Conservation (phyloP, 495 filamentous ascomycete species). For the Penicillium robsamsonii region DNA sequence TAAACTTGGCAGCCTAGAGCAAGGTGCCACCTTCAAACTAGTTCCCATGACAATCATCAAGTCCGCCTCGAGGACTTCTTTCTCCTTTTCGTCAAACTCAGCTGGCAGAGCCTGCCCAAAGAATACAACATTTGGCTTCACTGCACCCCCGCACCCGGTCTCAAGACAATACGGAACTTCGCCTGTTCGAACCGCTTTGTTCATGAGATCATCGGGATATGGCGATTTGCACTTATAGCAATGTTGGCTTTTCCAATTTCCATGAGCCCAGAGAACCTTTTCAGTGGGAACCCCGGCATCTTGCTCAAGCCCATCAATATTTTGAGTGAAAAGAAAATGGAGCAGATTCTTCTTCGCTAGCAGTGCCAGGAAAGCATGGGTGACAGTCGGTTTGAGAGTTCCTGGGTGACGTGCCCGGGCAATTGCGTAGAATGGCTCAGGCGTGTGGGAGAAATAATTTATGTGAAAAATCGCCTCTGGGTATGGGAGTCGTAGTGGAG, state of each 20-base stretch:
- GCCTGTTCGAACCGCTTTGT: slow-evolving; percentile 54
- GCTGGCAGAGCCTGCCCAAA: slow-evolving; percentile 78
- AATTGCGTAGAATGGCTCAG: slow-evolving; percentile 80
- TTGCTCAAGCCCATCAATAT: slow-evolving; percentile 85
- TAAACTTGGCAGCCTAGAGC: slow-evolving; percentile 64
- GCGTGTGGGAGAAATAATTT: slow-evolving; percentile 72
- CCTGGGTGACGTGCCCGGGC: slow-evolving; percentile 82
- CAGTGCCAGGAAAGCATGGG: slow-evolving; percentile 69
- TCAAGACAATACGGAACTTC: slow-evolving; percentile 64
- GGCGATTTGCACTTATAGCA: slow-evolving; percentile 72
- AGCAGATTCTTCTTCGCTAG: slow-evolving; percentile 69
- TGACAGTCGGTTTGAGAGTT: slow-evolving; percentile 71
- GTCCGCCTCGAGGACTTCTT: slow-evolving; percentile 59
- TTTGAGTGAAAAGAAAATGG: slow-evolving; percentile 83
- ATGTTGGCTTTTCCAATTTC: slow-evolving; percentile 76
- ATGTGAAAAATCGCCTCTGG: slow-evolving; percentile 74
- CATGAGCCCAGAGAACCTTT: slow-evolving; percentile 79
- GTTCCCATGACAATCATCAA: slow-evolving; percentile 85
- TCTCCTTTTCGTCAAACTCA: slow-evolving; percentile 56
- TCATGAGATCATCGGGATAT: slow-evolving; percentile 68
- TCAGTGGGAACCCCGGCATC: slow-evolving; percentile 72
- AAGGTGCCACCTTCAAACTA: slow-evolving; percentile 78
- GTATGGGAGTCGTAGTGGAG: slow-evolving; percentile 72
- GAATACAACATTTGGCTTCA: slow-evolving; percentile 94
- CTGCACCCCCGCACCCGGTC: slow-evolving; percentile 62